A percentile compares a stretch with the other conserved stretches of the same genome.
Conservation (phyloP, 371 early-diverging fungal species). For the Mucor racemosus region DNA sequence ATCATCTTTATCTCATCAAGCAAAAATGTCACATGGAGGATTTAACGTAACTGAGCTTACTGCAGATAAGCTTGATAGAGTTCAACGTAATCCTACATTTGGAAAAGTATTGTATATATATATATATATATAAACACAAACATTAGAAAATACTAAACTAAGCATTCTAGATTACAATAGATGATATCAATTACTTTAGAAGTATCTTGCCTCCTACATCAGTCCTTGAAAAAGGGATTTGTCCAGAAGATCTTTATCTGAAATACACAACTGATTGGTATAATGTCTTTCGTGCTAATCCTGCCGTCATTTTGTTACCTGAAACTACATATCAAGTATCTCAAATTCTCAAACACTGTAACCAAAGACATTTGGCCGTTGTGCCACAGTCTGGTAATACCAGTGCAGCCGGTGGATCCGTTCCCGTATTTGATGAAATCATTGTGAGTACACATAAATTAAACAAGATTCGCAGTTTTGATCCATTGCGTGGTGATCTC, state of each 20-base stretch:
- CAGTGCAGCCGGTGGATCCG: constrained; percentile 63
- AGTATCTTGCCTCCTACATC: constrained; percentile 19
- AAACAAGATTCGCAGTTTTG: constrained; percentile 78
- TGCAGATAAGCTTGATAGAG: constrained; percentile 33
- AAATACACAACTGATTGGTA: constrained; percentile 85
- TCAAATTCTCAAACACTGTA: constrained; percentile 82
- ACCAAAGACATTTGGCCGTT: constrained; percentile 76
- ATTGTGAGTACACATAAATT: constrained; percentile 76
- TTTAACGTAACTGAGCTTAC: constrained; percentile 41
- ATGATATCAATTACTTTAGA: constrained; percentile 64
- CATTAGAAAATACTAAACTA: neutral
- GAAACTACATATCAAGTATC: constrained; percentile 81
- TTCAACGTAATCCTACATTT: constrained; percentile 50
- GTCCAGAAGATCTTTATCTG: constrained; percentile 44
- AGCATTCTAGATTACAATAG: constrained; percentile 40
- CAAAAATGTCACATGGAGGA: constrained; percentile 28
- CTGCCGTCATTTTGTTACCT: constrained; percentile 77
- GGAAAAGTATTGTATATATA: constrained; percentile 38
- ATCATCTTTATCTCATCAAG: neutral
- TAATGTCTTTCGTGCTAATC: constrained; percentile 76
- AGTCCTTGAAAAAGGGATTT: constrained; percentile 31
- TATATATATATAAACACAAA: neutral
- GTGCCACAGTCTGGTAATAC: constrained; percentile 97
- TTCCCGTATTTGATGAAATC: constrained; percentile 92
- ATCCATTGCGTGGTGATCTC: constrained; percentile 78